Evolutionary conservation across 441 rosid genomes (phyloP).

Genomic region (Isatis lusitanica): DNA sequence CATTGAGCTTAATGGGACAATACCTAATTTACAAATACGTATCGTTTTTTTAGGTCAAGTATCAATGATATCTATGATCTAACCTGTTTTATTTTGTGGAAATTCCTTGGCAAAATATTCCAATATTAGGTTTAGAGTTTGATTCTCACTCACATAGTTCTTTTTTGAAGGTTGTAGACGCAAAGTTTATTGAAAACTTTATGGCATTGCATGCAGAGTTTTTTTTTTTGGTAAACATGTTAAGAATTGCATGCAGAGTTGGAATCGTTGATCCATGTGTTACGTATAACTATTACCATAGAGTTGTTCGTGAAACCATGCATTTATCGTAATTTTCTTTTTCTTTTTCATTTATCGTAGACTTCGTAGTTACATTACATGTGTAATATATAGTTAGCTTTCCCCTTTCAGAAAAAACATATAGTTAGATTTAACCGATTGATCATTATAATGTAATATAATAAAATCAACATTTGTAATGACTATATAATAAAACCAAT

Average conservation of each 20-base stretch:
- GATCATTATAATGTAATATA: background rate
- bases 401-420: no score
- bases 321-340: no score
- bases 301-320: background rate
- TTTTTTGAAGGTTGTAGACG: background rate
- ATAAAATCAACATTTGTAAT: background rate
- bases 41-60: background rate
- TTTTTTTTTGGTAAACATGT: no score
- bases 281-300: background rate
- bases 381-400: background rate
- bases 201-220: background rate
- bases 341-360: no score
- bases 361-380: no score
- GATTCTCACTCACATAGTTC: background rate
- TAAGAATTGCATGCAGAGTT: background rate
- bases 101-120: background rate
- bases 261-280: background rate
- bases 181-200: background rate
- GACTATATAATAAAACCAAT: no score
- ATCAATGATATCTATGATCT: background rate
- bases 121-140: background rate
- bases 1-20: constrained; percentile 21
- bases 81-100: background rate
- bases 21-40: constrained; percentile 19
- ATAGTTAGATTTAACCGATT: no score